Percentiles rank a stretch among this genome's conserved stretches.
Conservation (phyloP, 1,284 basidiomycete genomes). For the Sanghuangporus baumii region DNA sequence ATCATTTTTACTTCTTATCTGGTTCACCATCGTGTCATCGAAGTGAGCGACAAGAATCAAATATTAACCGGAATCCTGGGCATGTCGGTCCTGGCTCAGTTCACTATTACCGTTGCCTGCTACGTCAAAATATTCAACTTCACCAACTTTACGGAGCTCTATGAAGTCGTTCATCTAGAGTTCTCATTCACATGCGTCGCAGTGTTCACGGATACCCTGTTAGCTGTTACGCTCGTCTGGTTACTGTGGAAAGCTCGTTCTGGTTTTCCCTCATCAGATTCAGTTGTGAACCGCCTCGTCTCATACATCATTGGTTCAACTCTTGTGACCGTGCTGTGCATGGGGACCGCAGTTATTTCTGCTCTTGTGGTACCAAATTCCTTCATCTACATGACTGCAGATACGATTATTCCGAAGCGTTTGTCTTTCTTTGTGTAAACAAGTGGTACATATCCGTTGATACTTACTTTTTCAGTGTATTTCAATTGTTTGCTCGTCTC, state of each 20-base stretch:
- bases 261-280: constrained; percentile 8
- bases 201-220: constrained; percentile 6
- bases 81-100: not conserved
- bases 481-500: not conserved
- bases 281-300: constrained; percentile 13
- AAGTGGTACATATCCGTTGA: not conserved
- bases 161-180: not conserved
- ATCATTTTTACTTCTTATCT: not conserved
- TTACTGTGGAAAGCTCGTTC: constrained; percentile 1
- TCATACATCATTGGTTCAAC: constrained; percentile 17
- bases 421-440: not conserved
- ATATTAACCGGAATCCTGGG: not conserved
- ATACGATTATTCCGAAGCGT: not conserved
- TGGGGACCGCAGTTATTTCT: not conserved
- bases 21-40: not conserved
- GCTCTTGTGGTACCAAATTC: not conserved
- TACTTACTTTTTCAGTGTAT: not conserved
- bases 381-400: constrained; percentile 3
- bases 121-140: not conserved
- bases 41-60: constrained; percentile 10
- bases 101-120: not conserved
- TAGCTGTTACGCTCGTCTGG: constrained; percentile 9
- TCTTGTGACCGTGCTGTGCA: constrained; percentile 13
- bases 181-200: not conserved
- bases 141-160: not conserved